Percentiles rank a stretch among this genome's conserved stretches.
Conservation (phyloP, 208 protist species). For the Acanthamoeba triangularis region DNA sequence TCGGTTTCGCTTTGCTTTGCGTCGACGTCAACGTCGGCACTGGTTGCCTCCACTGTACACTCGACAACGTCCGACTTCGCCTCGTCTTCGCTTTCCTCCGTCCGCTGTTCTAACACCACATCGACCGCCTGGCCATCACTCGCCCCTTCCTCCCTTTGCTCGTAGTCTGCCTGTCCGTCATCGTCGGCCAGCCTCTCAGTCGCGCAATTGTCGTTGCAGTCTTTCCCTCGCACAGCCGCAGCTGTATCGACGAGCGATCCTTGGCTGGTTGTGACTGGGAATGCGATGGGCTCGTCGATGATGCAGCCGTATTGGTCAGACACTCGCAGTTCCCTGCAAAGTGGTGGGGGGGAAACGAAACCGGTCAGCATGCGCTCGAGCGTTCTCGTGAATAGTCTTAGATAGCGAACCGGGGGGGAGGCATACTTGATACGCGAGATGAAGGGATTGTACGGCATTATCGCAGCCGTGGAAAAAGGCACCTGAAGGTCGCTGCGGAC, state of each 20-base stretch:
- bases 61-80: too few relatives aligned
- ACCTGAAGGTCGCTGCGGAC: background rate
- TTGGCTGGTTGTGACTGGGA: background rate
- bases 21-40: background rate
- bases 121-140: too few relatives aligned
- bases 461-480: background rate
- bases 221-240: background rate
- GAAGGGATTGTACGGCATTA: slow-evolving; percentile 3
- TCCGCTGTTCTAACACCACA: too few relatives aligned
- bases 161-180: background rate
- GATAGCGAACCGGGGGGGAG: background rate
- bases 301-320: background rate
- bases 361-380: too few relatives aligned
- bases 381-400: too few relatives aligned
- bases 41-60: background rate
- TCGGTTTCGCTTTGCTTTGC: background rate
- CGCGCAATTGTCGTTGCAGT: too few relatives aligned
- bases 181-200: too few relatives aligned
- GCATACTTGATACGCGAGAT: slow-evolving; percentile 4
- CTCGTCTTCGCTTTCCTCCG: too few relatives aligned
- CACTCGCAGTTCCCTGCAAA: background rate
- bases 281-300: background rate
- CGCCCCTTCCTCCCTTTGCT: background rate
- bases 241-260: background rate
- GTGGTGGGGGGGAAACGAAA: background rate